phyloP scores from a whole-genome alignment of 2,329 filamentous ascomycete species.

The Tolypocladium amazonense region DNA sequence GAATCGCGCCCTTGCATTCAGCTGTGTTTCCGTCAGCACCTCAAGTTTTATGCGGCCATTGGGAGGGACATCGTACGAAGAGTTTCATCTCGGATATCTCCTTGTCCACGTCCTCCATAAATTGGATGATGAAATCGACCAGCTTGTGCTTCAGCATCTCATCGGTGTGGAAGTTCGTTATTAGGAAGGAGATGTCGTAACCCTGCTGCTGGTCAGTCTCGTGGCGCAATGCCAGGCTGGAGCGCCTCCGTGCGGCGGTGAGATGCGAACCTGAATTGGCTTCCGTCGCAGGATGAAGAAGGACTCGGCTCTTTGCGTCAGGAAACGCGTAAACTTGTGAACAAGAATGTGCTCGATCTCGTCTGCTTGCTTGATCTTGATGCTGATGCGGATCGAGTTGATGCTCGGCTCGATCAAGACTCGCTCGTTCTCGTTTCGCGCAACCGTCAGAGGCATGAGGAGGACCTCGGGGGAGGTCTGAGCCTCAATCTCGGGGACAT shows the following conservation, averaged over 20 bases:
- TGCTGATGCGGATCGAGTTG: constrained; percentile 94
- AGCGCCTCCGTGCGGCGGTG: too few relatives aligned
- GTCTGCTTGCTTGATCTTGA: constrained; percentile 98
- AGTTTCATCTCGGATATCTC: constrained; percentile 99
- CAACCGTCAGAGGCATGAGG: constrained; percentile 79
- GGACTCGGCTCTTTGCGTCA: constrained; percentile 90
- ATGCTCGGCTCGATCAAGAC: constrained; percentile 94
- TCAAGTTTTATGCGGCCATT: too few relatives aligned
- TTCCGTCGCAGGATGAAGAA: constrained; percentile 96
- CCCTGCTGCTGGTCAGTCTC: constrained; percentile 43
- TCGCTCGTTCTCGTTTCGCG: constrained; percentile 93
- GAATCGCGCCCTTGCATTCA: constrained; percentile 94
- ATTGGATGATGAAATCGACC: constrained; percentile 97
- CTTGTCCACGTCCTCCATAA: constrained; percentile 99
- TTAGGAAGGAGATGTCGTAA: constrained; percentile 97
- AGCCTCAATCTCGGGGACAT: constrained; percentile 95
- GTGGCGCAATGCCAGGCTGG: background rate
- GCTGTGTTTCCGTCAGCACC: constrained; percentile 35
- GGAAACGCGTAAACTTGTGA: constrained; percentile 95
- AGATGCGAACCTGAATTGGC: constrained; percentile 65
- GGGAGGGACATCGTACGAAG: constrained; percentile 54
- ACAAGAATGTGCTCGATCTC: constrained; percentile 98
- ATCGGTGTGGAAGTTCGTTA: constrained; percentile 98
- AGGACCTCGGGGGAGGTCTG: constrained; percentile 87
- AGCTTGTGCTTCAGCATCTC: constrained; percentile 99